phyloP scores from a whole-genome alignment of 1,284 basidiomycete species.

The Stereum hirsutum region DNA sequence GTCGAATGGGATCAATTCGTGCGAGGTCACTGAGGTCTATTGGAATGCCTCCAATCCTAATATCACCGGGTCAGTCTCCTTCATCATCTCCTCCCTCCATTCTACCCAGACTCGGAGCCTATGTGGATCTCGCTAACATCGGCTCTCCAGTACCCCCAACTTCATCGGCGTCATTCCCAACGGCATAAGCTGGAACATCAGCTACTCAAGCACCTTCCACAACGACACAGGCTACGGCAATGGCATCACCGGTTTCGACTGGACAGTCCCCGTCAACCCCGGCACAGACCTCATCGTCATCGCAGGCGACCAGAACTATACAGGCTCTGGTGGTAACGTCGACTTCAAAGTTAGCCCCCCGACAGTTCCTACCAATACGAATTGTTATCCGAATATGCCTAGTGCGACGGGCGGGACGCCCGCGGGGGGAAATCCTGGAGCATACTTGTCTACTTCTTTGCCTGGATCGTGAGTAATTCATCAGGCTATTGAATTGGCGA shows the following conservation, averaged over 20 bases:
- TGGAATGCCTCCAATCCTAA: slow-evolving; percentile 65
- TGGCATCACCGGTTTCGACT: slow-evolving; percentile 54
- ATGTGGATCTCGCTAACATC: no score
- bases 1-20: slow-evolving; percentile 52
- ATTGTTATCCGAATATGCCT: slow-evolving; percentile 66
- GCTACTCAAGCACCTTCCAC: slow-evolving; percentile 29
- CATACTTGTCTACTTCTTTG: slow-evolving; percentile 1
- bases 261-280: slow-evolving; percentile 51
- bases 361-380: slow-evolving; percentile 33
- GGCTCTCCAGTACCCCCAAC: slow-evolving; percentile 40
- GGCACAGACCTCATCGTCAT: slow-evolving; percentile 59
- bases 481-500: no score
- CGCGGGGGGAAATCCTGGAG: slow-evolving; percentile 21
- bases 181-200: slow-evolving; percentile 59
- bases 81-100: background rate
- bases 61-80: background rate
- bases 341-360: slow-evolving; percentile 40
- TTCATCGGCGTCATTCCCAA: slow-evolving; percentile 73
- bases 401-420: slow-evolving; percentile 67
- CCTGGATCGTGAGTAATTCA: no score
- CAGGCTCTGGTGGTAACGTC: slow-evolving; percentile 60
- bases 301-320: slow-evolving; percentile 56
- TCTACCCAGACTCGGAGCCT: no score
- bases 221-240: no score
- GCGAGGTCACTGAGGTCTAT: slow-evolving; percentile 48